A percentile compares a stretch with the other conserved stretches of the same genome.
phyloP scores from a whole-genome alignment of 306 rosid species.

The Trifolium fragiferum region DNA sequence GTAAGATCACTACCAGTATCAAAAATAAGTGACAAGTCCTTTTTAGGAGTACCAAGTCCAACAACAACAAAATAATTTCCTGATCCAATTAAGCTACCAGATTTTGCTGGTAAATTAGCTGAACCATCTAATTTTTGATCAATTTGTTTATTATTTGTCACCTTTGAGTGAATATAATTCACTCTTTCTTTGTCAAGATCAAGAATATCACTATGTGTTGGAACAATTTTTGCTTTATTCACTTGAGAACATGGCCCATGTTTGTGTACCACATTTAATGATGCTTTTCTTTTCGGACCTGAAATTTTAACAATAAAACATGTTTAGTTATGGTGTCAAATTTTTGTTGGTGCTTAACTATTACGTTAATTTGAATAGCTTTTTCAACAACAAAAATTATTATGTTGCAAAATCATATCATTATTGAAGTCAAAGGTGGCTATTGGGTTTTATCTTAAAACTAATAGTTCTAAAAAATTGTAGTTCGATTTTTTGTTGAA shows the following conservation, averaged over 20 bases:
- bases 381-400: not conserved
- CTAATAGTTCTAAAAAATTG: no score
- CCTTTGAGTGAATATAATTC: constrained; percentile 46
- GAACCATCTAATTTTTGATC: not conserved
- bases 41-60: constrained; percentile 69
- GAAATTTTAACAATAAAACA: not conserved
- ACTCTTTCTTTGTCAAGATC: constrained; percentile 51
- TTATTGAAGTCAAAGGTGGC: no score
- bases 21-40: constrained; percentile 56
- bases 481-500: no score
- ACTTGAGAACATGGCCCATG: constrained; percentile 62
- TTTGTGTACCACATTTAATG: constrained; percentile 58
- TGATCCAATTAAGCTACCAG: constrained; percentile 56
- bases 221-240: constrained; percentile 1
- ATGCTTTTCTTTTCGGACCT: constrained; percentile 45
- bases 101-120: constrained; percentile 53
- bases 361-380: not conserved
- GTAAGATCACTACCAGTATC: constrained; percentile 78
- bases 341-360: constrained; percentile 6
- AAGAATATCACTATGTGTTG: constrained; percentile 48
- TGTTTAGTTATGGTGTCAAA: constrained; percentile 8
- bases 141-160: constrained; percentile 6
- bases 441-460: no score
- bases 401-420: not conserved
- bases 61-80: constrained; percentile 68